A percentile compares a stretch with the other conserved stretches of the same genome.
Conservation (phyloP, 2,329 filamentous ascomycete species). For the Fusarium sterilihyphosum region DNA sequence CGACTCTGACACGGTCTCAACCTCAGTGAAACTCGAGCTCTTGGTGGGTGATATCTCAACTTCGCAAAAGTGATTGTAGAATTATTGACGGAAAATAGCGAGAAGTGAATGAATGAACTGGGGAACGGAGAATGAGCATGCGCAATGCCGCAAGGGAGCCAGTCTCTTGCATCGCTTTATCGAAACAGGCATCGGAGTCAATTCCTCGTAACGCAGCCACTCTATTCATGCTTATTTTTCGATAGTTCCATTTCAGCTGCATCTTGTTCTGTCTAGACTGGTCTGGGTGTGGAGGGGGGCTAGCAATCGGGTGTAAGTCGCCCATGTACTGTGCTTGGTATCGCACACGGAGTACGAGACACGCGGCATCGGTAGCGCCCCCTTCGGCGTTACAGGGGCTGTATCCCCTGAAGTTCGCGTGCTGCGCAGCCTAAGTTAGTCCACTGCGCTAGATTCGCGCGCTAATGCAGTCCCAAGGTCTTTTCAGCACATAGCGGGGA, state of each 20-base stretch:
- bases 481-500: not conserved
- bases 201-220: not conserved
- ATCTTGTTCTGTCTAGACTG: not conserved
- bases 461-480: not conserved
- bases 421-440: not conserved
- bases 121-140: not conserved
- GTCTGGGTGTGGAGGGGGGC: not conserved
- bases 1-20: not conserved
- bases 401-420: not conserved
- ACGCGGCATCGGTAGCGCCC: not conserved
- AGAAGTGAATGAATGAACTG: not conserved
- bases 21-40: not conserved
- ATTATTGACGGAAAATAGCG: not conserved
- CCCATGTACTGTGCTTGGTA: not conserved
- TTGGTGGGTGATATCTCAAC: not conserved
- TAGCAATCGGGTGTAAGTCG: not conserved
- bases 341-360: not conserved
- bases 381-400: not conserved
- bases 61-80: not conserved
- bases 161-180: not conserved
- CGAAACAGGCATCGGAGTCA: not conserved
- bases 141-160: not conserved
- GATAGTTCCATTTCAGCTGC: slow-evolving; percentile 2
- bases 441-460: fast-evolving
- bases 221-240: not conserved